phyloP scores from a whole-genome alignment of 1,284 basidiomycete genomes.

The Irpex rosettiformis region DNA sequence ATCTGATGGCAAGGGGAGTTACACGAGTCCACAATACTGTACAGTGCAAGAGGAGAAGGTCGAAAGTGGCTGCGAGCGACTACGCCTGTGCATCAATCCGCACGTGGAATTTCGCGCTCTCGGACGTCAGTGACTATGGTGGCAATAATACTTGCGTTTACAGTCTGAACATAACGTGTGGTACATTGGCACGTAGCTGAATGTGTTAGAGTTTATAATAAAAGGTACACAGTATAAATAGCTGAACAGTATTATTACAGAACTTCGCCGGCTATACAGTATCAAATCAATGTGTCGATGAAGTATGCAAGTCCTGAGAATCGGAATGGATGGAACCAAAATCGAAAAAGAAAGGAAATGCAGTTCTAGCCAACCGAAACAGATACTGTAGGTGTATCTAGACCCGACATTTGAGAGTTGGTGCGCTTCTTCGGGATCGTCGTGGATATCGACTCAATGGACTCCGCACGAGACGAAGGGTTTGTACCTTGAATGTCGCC shows the following conservation, averaged over 20 bases:
- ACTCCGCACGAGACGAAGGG: slow-evolving; percentile 17
- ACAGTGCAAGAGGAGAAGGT: not conserved
- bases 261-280: not conserved
- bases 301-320: not conserved
- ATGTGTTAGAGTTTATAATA: not conserved
- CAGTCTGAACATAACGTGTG: not conserved
- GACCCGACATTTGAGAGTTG: slow-evolving; percentile 7
- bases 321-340: not conserved
- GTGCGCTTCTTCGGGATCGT: slow-evolving; percentile 14
- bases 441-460: slow-evolving; percentile 15
- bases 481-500: slow-evolving; percentile 7
- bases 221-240: not conserved
- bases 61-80: not conserved
- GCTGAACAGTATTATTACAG: slow-evolving; percentile 4
- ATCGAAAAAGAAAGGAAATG: not conserved
- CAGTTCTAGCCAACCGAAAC: not conserved
- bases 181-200: not conserved
- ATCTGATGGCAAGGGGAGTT: not conserved
- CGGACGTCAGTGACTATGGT: not conserved
- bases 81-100: not conserved
- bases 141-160: not conserved
- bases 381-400: slow-evolving; percentile 4
- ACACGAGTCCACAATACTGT: not conserved
- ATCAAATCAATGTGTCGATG: not conserved
- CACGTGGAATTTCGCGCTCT: slow-evolving; percentile 12